Evolutionary conservation across 2,329 filamentous ascomycete genomes (phyloP).

Genomic region (Fusarium denticulatum): DNA sequence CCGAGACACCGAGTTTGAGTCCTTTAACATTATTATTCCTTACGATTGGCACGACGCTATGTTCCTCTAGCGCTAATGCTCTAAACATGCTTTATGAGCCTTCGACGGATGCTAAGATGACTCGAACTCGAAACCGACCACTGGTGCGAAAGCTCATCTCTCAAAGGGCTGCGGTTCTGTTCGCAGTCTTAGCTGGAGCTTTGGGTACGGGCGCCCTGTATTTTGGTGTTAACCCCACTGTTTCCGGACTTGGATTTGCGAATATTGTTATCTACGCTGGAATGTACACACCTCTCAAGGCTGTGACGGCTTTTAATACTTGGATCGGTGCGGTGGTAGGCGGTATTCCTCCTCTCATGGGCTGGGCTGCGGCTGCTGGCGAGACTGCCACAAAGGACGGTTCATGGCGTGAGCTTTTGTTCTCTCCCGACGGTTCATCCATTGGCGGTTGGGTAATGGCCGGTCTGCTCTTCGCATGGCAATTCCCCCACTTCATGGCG

Average conservation of each 20-base stretch:
- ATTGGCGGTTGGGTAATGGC: conserved; percentile 91
- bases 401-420: conserved; percentile 80
- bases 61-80: conserved; percentile 90
- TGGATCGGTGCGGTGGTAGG: conserved; percentile 95
- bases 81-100: conserved; percentile 98
- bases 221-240: conserved; percentile 93
- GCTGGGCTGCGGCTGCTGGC: conserved; percentile 94
- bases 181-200: conserved; percentile 78
- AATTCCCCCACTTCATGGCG: conserved; percentile 98
- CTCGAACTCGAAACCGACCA: conserved; percentile 88
- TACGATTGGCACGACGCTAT: conserved; percentile 87
- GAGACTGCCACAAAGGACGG: conserved; percentile 82
- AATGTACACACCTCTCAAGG: conserved; percentile 92
- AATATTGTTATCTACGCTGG: conserved; percentile 94
- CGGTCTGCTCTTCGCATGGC: conserved; percentile 89
- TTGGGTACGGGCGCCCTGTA: conserved; percentile 79
- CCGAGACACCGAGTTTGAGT: conserved; percentile 81
- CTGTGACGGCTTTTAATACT: conserved; percentile 86
- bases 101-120: conserved; percentile 90
- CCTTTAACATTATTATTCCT: conserved; percentile 93
- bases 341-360: conserved; percentile 95
- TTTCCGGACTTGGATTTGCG: conserved; percentile 81
- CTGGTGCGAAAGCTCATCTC: conserved; percentile 84
- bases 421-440: conserved; percentile 68
- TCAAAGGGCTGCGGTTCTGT: conserved; percentile 75